These are phyloP conservation scores for Chlorella sp. DNA, from an alignment of 139 green algal species.

Conservation along the genomic window DNA sequence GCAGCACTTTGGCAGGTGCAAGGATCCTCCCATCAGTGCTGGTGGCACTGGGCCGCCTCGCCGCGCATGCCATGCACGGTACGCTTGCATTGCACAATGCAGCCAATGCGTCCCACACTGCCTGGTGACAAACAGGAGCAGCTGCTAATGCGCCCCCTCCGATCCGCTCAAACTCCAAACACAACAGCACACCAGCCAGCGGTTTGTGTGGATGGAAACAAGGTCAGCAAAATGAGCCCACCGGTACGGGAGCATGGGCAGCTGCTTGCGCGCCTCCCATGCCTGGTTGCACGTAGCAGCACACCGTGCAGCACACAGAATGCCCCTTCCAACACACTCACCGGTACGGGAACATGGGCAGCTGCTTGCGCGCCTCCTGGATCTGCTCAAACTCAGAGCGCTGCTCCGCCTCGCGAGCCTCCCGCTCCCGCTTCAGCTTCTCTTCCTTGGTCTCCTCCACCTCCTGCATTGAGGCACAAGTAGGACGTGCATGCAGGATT, in stretches of 20 bases:
- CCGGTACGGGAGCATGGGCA: constrained; percentile 92
- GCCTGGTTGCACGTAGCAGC: constrained; percentile 77
- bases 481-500: too few relatives aligned
- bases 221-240: not conserved
- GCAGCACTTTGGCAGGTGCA: too few relatives aligned
- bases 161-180: too few relatives aligned
- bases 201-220: too few relatives aligned
- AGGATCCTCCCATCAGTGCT: too few relatives aligned
- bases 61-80: too few relatives aligned
- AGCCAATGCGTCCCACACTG: too few relatives aligned
- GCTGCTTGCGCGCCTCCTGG: constrained; percentile 70
- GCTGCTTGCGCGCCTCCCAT: constrained; percentile 69
- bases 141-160: too few relatives aligned
- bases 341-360: constrained; percentile 92
- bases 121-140: too few relatives aligned
- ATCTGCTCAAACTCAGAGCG: constrained; percentile 79
- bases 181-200: too few relatives aligned
- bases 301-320: constrained; percentile 40
- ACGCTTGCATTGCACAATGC: too few relatives aligned
- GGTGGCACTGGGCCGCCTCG: too few relatives aligned
- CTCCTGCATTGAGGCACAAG: not conserved
- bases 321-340: not conserved
- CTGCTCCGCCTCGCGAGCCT: constrained; percentile 51
- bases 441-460: constrained; percentile 63
- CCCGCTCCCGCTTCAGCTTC: constrained; percentile 56